Evolutionary conservation across 805 yeast genomes (phyloP).

Genomic region (Wickerhamiella vanderwaltii): DNA sequence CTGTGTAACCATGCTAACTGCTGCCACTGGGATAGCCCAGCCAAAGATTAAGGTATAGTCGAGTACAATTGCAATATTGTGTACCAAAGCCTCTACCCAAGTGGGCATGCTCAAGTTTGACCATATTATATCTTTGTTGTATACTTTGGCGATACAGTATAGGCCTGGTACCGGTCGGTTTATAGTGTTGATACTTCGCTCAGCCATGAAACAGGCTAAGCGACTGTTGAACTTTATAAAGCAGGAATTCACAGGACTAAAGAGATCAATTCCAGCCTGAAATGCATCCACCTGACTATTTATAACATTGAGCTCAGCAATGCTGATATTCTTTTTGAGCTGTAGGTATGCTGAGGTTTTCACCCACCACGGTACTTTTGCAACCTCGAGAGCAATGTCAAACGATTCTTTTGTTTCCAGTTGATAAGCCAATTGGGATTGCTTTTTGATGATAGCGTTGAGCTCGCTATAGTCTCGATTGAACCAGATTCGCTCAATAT

Average conservation of each 20-base stretch:
- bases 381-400: neutral
- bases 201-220: conserved; percentile 49
- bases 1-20: conserved; percentile 66
- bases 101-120: conserved; percentile 36
- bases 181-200: conserved; percentile 27
- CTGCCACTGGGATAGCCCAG: conserved; percentile 78
- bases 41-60: conserved; percentile 42
- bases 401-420: conserved; percentile 29
- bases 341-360: neutral
- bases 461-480: conserved; percentile 36
- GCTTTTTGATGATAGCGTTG: conserved; percentile 25
- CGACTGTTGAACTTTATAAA: conserved; percentile 52
- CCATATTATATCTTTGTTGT: conserved; percentile 68
- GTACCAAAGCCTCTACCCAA: conserved; percentile 30
- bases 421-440: conserved; percentile 23
- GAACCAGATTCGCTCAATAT: conserved; percentile 48
- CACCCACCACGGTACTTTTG: neutral
- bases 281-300: conserved; percentile 44
- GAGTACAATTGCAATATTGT: conserved; percentile 34
- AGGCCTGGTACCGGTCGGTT: conserved; percentile 10
- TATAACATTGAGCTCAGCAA: conserved; percentile 20
- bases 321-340: neutral
- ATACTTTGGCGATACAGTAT: conserved; percentile 32
- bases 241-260: conserved; percentile 24
- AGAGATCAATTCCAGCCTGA: conserved; percentile 39